Evolutionary conservation across 2,329 filamentous ascomycete species (phyloP), one percentile per base, ranked within the genome.

Genomic region (Teratosphaeria nubilosa): DNA sequence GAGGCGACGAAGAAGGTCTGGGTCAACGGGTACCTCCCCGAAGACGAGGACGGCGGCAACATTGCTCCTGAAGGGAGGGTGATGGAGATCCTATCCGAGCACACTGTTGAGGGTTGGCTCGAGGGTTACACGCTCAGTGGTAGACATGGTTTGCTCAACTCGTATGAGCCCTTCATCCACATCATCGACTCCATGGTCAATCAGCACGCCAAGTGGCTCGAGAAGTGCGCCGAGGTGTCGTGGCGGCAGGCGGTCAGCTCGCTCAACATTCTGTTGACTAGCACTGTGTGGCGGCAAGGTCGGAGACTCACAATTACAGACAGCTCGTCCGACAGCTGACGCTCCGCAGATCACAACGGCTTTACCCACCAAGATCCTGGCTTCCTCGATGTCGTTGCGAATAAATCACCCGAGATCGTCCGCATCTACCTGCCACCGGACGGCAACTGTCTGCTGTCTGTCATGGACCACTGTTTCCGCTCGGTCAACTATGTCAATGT

Each of bases 141-240:
- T 30, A 81, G 88, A 5, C 87, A 91, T 63, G 87, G 88, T 13
- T 70, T 91, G 59, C 80, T 91, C 59, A 91, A 90, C 79, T 87
- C 84, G 69, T 91, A 91, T 74, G 88, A 91, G 72, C 86, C 87
- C 0, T 91, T 91, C 69, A 88, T 91, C 59, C 87, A 91, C 68
- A 83, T 91, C 66, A 90, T 91, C 66, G 87, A 91, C 72, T 89
- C 86, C 1, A 91, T 91, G 87, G 87, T 91, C 60, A 90, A 90
- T 71, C 87, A 90, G 75, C 87, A 91, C 74, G 90, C 86, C 77
- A 91, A 91, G 72, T 91, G 87, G 87, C 81, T 91, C 55, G 87
- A 91, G 72, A 91, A 91, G 75, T 88, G 84, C 63, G 76, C 85
- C n/a, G 87, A 91, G 68, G 85, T 91, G 22, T 83, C 87, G 66